Conservation (phyloP, 1,284 basidiomycete genomes). For the Tilletiopsis washingtonensis region DNA sequence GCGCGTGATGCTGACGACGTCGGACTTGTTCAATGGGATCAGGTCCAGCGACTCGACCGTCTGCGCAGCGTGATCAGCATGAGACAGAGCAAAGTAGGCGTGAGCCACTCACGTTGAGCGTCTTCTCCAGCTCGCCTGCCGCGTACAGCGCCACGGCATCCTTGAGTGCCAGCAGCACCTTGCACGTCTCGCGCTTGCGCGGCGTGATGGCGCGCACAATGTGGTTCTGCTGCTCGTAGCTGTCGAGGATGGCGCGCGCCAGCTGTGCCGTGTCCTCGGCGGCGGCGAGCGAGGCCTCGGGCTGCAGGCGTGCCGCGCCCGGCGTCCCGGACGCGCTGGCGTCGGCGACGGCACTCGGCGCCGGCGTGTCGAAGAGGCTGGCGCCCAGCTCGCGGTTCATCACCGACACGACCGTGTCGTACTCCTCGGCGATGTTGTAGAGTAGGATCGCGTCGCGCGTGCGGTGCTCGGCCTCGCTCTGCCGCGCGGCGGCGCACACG, state of each 20-base stretch:
- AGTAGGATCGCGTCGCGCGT: constrained; percentile 86
- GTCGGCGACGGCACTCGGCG: constrained; percentile 4
- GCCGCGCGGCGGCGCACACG: constrained; percentile 68
- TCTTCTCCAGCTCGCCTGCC: constrained; percentile 64
- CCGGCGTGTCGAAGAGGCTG: constrained; percentile 33
- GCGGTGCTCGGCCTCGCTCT: constrained; percentile 62
- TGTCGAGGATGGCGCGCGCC: constrained; percentile 71
- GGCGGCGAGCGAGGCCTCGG: constrained; percentile 53
- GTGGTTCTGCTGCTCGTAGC: constrained; percentile 62
- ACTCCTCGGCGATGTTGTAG: constrained; percentile 89
- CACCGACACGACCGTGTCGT: constrained; percentile 75
- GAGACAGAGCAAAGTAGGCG: too few species aligned
- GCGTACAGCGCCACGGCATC: constrained; percentile 72
- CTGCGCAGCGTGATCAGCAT: constrained; percentile 49
- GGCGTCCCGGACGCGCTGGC: neutral
- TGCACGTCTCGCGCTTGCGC: constrained; percentile 60
- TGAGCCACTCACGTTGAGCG: constrained; percentile 64
- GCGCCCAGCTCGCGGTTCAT: constrained; percentile 84
- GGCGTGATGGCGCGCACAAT: constrained; percentile 58
- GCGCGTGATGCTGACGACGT: constrained; percentile 74
- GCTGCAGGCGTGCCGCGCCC: neutral
- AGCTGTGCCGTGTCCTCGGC: constrained; percentile 66
- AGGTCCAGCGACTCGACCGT: constrained; percentile 82
- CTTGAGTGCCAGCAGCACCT: constrained; percentile 67
- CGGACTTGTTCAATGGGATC: constrained; percentile 63